Evolutionary conservation across 2,329 filamentous ascomycete genomes (phyloP), one percentile per base, ranked within the genome.

Genomic region (Neurospora crassa): DNA sequence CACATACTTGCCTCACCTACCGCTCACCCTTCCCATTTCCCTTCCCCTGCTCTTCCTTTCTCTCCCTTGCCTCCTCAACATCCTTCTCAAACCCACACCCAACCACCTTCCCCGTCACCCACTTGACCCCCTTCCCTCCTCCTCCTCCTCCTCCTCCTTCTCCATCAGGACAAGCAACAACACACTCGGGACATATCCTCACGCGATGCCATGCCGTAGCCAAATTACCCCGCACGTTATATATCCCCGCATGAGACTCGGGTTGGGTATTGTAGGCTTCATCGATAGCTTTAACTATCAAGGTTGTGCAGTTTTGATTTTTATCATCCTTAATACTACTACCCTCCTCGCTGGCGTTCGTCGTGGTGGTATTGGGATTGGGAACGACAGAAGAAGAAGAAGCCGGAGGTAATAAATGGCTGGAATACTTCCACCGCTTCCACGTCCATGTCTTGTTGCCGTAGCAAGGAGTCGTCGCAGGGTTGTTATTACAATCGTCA

Each of bases 141-240:
- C 7, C 37, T 40, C 37, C 37, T 40, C 37, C 34, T 37, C 7
- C 7, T 37, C 34, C 34, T 37, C 34, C 34, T 37, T 37, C 37
- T 40, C 16, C 68, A 29, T 41, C 67, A 5, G 29, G 41, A 72
- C 74, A 5, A 72, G 67, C 68, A 7, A 73, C 74, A 37, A 73
- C 74, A 37, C 79, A 81, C n/a, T 74, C 72, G 1, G 79, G 78
- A 70, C 81, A 82, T 7, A 82, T 75, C 20, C 74, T 79, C 3
- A 91, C 82, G 2, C 88, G 84, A 77, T 91, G 88, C 89, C 89
- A 91, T 0, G 88, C 89, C n/a, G 87, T 90, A 1, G 88, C 88
- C 70, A 91, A 81, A 77, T 91, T 90, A 0, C 89, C 89, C 1
- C 89, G 82, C 43, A 89, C 81, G 73, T 91, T 91, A 79, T 88